A percentile compares a stretch with the other conserved stretches of the same genome.
These are phyloP conservation scores for Aspergillus ibericus DNA, from an alignment of 2,329 filamentous ascomycete species.

Conservation along the genomic window DNA sequence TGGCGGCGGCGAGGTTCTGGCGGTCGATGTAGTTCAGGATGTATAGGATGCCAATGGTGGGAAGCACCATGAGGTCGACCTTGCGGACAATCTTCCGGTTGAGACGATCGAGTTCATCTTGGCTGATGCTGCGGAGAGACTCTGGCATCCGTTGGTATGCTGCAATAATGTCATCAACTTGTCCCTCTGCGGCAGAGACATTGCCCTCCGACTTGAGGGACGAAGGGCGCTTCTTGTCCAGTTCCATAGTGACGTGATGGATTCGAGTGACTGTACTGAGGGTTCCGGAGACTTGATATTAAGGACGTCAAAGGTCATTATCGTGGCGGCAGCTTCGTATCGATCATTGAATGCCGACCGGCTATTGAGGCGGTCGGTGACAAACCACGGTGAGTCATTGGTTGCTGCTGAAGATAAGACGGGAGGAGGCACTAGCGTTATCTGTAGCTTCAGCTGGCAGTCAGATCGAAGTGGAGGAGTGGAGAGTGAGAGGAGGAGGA, in stretches of 20 bases:
- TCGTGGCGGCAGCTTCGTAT: neutral
- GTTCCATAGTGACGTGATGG: constrained; percentile 14
- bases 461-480: neutral
- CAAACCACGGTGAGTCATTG: neutral
- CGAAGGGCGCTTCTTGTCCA: constrained; percentile 17
- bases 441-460: neutral
- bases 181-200: constrained; percentile 25
- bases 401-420: neutral
- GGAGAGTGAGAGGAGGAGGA: neutral
- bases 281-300: neutral
- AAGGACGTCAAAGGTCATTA: neutral
- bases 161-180: constrained; percentile 11
- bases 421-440: neutral
- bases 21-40: constrained; percentile 46
- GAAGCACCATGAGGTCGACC: constrained; percentile 32
- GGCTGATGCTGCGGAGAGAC: constrained; percentile 23
- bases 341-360: neutral
- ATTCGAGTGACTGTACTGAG: neutral
- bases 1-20: constrained; percentile 40
- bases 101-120: constrained; percentile 24
- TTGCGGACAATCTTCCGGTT: constrained; percentile 30
- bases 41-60: constrained; percentile 39
- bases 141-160: constrained; percentile 26
- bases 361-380: neutral
- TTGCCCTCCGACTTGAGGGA: constrained; percentile 15